A percentile compares a stretch with the other conserved stretches of the same genome.
Conservation (phyloP, 345 rosid genomes). For the Cochlearia excelsa region DNA sequence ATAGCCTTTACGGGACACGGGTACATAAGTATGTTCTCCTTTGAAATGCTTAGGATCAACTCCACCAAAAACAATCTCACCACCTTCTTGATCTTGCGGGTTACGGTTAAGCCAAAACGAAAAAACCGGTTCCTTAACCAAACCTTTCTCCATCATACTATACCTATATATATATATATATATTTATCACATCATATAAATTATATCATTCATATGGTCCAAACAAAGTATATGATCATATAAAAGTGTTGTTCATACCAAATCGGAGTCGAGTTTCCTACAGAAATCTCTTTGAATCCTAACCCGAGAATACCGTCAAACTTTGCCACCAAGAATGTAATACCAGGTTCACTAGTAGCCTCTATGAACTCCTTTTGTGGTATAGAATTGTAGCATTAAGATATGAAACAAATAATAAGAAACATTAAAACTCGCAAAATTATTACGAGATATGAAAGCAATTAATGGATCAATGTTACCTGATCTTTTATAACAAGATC, state of each 20-base stretch:
- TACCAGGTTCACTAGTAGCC: constrained; percentile 84
- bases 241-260: constrained; percentile 48
- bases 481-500: constrained; percentile 61
- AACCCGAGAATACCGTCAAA: constrained; percentile 94
- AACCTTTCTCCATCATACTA: constrained; percentile 76
- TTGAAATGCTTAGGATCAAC: constrained; percentile 64
- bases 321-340: constrained; percentile 80
- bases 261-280: constrained; percentile 74
- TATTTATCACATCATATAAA: background rate
- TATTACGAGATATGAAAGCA: constrained; percentile 6
- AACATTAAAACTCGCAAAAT: background rate
- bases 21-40: constrained; percentile 88
- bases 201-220: background rate
- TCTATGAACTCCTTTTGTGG: constrained; percentile 73
- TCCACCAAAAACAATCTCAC: constrained; percentile 92
- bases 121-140: constrained; percentile 73
- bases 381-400: background rate
- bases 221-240: background rate
- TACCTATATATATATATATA: constrained; percentile 49
- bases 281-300: constrained; percentile 83
- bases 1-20: constrained; percentile 82
- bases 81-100: constrained; percentile 65
- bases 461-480: constrained; percentile 34
- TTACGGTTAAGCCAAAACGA: constrained; percentile 93
- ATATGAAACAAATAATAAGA: too few relatives aligned